phyloP scores from a whole-genome alignment of 257 asterid species.

The Ligustrum vulgare region DNA sequence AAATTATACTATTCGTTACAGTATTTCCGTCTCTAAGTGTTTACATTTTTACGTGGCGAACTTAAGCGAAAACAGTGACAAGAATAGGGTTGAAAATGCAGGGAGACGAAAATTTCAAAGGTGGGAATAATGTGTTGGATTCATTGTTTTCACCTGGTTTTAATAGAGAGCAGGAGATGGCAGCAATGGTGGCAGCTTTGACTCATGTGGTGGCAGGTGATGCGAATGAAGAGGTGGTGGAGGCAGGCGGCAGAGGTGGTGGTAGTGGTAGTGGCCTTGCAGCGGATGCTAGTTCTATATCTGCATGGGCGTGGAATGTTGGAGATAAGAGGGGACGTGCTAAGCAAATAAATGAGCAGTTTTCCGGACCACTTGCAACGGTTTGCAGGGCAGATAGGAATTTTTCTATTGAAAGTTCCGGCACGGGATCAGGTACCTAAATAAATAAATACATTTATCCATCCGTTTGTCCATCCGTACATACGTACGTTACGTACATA shows the following conservation, averaged over 20 bases:
- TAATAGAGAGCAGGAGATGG: constrained; percentile 65
- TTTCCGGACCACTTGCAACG: constrained; percentile 18
- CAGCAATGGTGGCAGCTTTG: constrained; percentile 40
- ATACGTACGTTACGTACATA: too few relatives aligned
- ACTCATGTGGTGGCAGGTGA: constrained; percentile 61
- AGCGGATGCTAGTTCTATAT: constrained; percentile 19
- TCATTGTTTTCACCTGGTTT: constrained; percentile 34
- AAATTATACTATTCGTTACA: not conserved
- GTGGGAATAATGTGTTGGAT: constrained; percentile 22
- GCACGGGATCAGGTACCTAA: constrained; percentile 41
- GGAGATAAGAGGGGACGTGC: constrained; percentile 50
- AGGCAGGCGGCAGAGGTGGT: constrained; percentile 4
- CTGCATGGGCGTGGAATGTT: constrained; percentile 27
- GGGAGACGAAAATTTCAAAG: not conserved
- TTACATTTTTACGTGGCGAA: constrained; percentile 34
- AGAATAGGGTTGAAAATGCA: constrained; percentile 1
- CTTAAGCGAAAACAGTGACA: constrained; percentile 21
- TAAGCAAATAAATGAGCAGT: not conserved
- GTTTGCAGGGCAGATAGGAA: constrained; percentile 26
- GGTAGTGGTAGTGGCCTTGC: not conserved
- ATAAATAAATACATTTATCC: too few relatives aligned
- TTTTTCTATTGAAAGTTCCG: constrained; percentile 29
- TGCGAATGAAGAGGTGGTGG: constrained; percentile 10
- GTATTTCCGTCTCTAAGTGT: not conserved
- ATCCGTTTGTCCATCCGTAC: too few relatives aligned